These are phyloP conservation scores for Podaxis sp. DNA, from an alignment of 768 basidiomycete species.

Conservation along the genomic window DNA sequence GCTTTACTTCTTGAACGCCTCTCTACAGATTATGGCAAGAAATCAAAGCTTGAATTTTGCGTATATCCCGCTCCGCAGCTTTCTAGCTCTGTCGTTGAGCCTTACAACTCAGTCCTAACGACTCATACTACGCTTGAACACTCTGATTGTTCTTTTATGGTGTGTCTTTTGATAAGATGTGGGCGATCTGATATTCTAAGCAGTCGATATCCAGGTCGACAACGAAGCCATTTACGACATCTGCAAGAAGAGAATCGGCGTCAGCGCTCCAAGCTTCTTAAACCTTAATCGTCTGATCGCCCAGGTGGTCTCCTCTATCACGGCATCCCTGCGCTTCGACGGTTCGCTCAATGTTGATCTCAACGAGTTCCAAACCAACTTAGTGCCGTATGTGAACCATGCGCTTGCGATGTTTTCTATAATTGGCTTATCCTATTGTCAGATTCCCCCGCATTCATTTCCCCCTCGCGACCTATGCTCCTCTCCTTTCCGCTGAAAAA, in stretches of 20 bases:
- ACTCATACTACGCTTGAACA: constrained; percentile 99
- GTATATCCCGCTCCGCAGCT: constrained; percentile 94
- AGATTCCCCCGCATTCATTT: constrained; percentile 99
- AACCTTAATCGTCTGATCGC: constrained; percentile 97
- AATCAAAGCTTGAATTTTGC: constrained; percentile 97
- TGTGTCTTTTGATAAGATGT: constrained; percentile 20
- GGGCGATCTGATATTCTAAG: background rate
- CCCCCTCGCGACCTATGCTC: constrained; percentile 94
- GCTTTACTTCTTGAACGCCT: constrained; percentile 94
- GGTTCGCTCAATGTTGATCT: constrained; percentile 97
- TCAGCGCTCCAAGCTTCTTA: constrained; percentile 80
- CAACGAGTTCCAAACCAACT: constrained; percentile 98
- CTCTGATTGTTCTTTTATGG: constrained; percentile 99
- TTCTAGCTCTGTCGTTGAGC: constrained; percentile 93
- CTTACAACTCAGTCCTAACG: constrained; percentile 96
- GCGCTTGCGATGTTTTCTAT: background rate
- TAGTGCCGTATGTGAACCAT: constrained; percentile 75
- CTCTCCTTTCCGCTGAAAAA: constrained; percentile 92
- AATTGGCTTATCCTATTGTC: constrained; percentile 8
- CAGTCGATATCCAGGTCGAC: constrained; percentile 60
- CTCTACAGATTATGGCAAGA: constrained; percentile 97
- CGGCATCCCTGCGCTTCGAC: constrained; percentile 95
- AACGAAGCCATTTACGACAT: constrained; percentile 99
- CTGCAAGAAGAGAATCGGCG: constrained; percentile 92
- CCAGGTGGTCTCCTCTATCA: constrained; percentile 97